phyloP scores from a whole-genome alignment of 345 rosid genomes.

The Kernera saxatilis region DNA sequence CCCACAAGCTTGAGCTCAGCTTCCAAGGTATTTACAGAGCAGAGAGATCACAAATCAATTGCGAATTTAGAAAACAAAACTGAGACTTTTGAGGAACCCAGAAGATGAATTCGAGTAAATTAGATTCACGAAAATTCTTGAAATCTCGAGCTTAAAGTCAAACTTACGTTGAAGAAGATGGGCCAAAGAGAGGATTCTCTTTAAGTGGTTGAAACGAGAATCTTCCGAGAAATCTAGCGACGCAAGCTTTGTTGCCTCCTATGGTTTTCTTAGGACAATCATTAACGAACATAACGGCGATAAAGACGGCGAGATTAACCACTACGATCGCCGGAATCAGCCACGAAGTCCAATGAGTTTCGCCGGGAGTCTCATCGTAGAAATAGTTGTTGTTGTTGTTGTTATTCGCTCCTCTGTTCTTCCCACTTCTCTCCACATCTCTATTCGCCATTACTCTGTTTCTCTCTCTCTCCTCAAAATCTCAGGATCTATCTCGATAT shows the following conservation, averaged over 20 bases:
- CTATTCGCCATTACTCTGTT: conserved; percentile 42
- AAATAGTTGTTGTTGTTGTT: conserved; percentile 23
- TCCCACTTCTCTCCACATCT: conserved; percentile 63
- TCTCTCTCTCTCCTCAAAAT: background rate
- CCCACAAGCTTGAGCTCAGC: background rate
- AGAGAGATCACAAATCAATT: background rate
- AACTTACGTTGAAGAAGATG: conserved; percentile 81
- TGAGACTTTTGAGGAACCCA: conserved; percentile 1
- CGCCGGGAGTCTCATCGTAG: conserved; percentile 38
- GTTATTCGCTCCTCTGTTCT: conserved; percentile 15
- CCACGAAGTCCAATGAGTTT: conserved; percentile 82
- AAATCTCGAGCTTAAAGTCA: background rate
- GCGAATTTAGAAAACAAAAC: background rate
- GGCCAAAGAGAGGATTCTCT: conserved; percentile 94
- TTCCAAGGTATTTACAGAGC: background rate
- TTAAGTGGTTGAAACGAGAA: conserved; percentile 77
- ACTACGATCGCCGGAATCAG: conserved; percentile 72
- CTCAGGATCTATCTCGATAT: background rate
- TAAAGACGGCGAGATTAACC: conserved; percentile 63
- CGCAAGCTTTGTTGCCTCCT: conserved; percentile 45
- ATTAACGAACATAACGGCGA: conserved; percentile 73
- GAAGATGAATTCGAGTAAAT: background rate
- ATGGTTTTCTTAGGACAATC: conserved; percentile 65
- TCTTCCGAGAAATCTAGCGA: conserved; percentile 71
- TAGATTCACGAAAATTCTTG: background rate